Evolutionary conservation across 495 filamentous ascomycete species (phyloP).

Genomic region (Aspergillus heteromorphus): DNA sequence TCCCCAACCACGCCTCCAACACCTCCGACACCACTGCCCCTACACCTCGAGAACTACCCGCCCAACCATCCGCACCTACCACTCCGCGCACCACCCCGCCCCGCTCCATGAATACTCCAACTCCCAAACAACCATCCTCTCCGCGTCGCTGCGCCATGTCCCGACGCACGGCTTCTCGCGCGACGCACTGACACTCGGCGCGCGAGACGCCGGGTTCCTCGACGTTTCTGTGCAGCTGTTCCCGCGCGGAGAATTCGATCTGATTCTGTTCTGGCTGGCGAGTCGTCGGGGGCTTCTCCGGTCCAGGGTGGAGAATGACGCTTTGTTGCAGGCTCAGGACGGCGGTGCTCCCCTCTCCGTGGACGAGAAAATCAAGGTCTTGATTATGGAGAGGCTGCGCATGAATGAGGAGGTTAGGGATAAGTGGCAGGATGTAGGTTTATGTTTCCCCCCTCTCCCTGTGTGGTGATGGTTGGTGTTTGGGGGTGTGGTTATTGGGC

Average conservation of each 20-base stretch:
- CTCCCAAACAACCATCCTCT: conserved; percentile 71
- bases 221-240: conserved; percentile 81
- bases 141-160: conserved; percentile 71
- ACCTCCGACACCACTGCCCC: neutral
- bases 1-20: conserved; percentile 6
- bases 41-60: neutral
- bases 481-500: neutral
- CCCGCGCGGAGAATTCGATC: conserved; percentile 69
- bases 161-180: conserved; percentile 76
- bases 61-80: conserved; percentile 47
- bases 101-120: conserved; percentile 56
- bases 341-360: conserved; percentile 30
- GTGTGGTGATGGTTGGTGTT: neutral
- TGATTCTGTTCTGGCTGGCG: conserved; percentile 77
- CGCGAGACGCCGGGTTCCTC: conserved; percentile 76
- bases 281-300: conserved; percentile 57
- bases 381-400: conserved; percentile 67
- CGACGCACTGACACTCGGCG: conserved; percentile 66
- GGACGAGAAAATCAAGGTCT: conserved; percentile 52
- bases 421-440: conserved; percentile 81
- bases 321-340: conserved; percentile 15
- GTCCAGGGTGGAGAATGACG: conserved; percentile 42
- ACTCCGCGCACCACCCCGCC: conserved; percentile 62
- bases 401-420: conserved; percentile 65
- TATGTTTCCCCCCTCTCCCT: conserved; percentile 9